Conservation (phyloP, 2,329 filamentous ascomycete species). For the Fusarium verrucosum region DNA sequence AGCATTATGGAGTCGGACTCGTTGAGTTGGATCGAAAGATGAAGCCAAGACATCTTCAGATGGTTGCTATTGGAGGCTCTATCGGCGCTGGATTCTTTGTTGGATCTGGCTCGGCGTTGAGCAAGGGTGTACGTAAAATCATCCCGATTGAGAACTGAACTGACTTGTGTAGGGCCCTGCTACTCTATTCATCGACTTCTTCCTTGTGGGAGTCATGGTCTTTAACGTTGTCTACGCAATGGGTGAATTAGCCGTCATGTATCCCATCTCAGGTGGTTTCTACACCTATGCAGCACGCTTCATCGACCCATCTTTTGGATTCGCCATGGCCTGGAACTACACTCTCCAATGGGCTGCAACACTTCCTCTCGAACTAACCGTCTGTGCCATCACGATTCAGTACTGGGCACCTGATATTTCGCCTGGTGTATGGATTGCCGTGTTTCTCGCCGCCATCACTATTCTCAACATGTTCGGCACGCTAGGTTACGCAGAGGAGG, state of each 20-base stretch:
- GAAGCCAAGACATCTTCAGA: slow-evolving; percentile 67
- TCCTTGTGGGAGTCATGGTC: slow-evolving; percentile 68
- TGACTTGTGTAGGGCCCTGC: slow-evolving; percentile 50
- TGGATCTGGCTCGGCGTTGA: slow-evolving; percentile 63
- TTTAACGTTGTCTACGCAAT: slow-evolving; percentile 68
- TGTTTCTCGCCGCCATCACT: slow-evolving; percentile 62
- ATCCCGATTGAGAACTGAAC: accelerated
- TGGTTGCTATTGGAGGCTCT: slow-evolving; percentile 70
- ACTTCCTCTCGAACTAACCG: slow-evolving; percentile 54
- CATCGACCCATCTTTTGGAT: slow-evolving; percentile 65
- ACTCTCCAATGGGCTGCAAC: slow-evolving; percentile 56
- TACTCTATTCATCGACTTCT: slow-evolving; percentile 60
- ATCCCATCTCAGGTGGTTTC: slow-evolving; percentile 69
- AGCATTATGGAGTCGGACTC: slow-evolving; percentile 38
- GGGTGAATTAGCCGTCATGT: slow-evolving; percentile 69
- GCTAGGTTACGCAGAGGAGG: slow-evolving; percentile 63
- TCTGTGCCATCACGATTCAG: slow-evolving; percentile 55
- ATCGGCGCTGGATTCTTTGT: slow-evolving; percentile 72
- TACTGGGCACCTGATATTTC: slow-evolving; percentile 55
- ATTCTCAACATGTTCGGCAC: slow-evolving; percentile 66
- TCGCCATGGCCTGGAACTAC: slow-evolving; percentile 62
- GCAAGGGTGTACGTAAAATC: slow-evolving; percentile 50
- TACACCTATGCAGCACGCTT: slow-evolving; percentile 54
- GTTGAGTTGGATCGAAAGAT: slow-evolving; percentile 57
- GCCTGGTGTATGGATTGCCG: slow-evolving; percentile 50